Evolutionary conservation across 1,139 yeast species (phyloP).

Genomic region (Hemisphaericaspora xylanilytica): DNA sequence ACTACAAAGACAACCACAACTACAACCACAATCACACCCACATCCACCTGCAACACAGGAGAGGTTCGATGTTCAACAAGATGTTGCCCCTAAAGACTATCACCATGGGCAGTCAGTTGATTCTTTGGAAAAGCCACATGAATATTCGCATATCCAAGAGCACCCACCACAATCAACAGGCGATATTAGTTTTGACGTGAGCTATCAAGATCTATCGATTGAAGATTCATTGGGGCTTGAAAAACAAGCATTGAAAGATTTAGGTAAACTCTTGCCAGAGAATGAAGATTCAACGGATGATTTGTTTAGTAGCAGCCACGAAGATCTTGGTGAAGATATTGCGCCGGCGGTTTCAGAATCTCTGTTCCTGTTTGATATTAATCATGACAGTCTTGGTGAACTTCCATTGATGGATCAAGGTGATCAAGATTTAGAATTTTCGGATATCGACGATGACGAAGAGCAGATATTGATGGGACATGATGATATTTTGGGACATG

Average conservation of each 20-base stretch:
- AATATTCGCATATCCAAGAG: not conserved
- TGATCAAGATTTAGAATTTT: conserved; percentile 3
- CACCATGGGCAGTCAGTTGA: not conserved
- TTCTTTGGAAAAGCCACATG: not conserved
- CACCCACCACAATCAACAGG: conserved; percentile 9
- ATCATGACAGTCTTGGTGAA: conserved; percentile 7
- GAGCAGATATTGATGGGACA: not conserved
- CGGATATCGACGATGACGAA: conserved; percentile 7
- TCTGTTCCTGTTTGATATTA: conserved; percentile 5
- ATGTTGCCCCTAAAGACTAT: not conserved
- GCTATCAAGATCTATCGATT: conserved; percentile 40
- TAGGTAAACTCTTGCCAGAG: conserved; percentile 8
- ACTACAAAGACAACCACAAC: not conserved
- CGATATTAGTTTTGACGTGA: conserved; percentile 42
- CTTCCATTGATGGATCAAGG: conserved; percentile 9
- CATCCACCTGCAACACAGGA: not conserved
- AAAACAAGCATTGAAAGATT: conserved; percentile 18
- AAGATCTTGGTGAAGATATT: not conserved
- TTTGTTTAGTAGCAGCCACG: not conserved
- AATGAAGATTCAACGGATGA: conserved; percentile 1
- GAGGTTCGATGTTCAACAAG: not conserved
- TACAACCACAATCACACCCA: not conserved
- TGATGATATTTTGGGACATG: not conserved
- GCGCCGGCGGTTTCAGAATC: not conserved
- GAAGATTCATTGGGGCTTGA: conserved; percentile 44